phyloP scores from a whole-genome alignment of 169 alveolate genomes.

The Theileria annulata region DNA sequence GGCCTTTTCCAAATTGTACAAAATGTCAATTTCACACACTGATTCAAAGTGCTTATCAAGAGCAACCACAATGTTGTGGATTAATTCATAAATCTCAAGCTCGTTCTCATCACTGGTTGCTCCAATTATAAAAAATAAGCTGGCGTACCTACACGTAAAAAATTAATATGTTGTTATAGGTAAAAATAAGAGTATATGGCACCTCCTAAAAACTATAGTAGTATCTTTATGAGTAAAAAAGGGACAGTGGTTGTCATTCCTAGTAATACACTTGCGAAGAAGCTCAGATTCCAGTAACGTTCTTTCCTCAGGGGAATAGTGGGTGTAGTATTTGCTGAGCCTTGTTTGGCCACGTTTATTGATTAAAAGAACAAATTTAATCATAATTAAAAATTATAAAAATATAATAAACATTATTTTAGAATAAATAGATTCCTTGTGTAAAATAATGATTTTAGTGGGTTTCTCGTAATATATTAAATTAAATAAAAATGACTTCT shows the following conservation, averaged over 20 bases:
- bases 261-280: slow-evolving; percentile 94
- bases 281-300: slow-evolving; percentile 95
- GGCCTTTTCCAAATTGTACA: slow-evolving; percentile 97
- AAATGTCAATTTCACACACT: slow-evolving; percentile 91
- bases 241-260: slow-evolving; percentile 94
- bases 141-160: slow-evolving; percentile 91
- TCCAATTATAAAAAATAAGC: slow-evolving; percentile 94
- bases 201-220: slow-evolving; percentile 89
- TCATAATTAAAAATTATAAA: slow-evolving; percentile 77
- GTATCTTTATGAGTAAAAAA: slow-evolving; percentile 94
- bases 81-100: slow-evolving; percentile 93
- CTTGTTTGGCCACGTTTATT: slow-evolving; percentile 98
- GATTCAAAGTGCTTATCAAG: slow-evolving; percentile 96
- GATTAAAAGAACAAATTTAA: slow-evolving; percentile 94
- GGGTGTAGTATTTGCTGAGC: slow-evolving; percentile 88
- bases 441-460: too few species aligned
- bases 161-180: too few species aligned
- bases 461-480: too few species aligned
- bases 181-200: background rate
- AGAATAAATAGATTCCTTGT: background rate
- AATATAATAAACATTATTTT: background rate
- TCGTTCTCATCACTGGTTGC: slow-evolving; percentile 86
- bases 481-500: too few species aligned
- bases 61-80: slow-evolving; percentile 96
- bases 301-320: slow-evolving; percentile 89